Base-by-base conservation (phyloP, 2,329 filamentous ascomycete genomes). In the Trichophyton benhamiae region DNA sequence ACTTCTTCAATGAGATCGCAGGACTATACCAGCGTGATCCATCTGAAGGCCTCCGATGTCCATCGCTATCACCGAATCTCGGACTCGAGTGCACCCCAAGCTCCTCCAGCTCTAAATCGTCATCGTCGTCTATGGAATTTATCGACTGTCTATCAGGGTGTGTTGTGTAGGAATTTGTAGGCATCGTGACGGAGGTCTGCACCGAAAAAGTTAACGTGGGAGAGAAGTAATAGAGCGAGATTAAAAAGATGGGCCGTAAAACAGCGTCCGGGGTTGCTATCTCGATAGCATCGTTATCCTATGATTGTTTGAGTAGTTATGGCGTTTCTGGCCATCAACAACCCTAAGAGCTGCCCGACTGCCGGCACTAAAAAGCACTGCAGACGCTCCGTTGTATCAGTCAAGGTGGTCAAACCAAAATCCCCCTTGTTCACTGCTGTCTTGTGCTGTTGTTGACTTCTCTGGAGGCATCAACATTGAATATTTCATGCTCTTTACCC, bases 1-100 rank as follows among this genome's bases (percentile, higher is more conserved):
- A 68, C 65, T 81, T 84, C 57, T 74, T 72, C 41, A 78, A 63
- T 2, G 76, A 75, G 59, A 78, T 77, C 9, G 72, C 73, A n/a
- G 74, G 71, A 20, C 71, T 72, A 67, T 72, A 72, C 42, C 68
- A 59, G 27, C 48, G 62, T 41, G 49, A 53, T 65, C 60, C 66
- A 63, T 62, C 67, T 66, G 52, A 64, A 49, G 38, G 6, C 36
- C 41, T 53, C 53, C n/a, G 42, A 33, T 46, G 48, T 15, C 42
- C 20, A 72, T 13, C 61, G 36, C 41, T 69, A 66, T 25, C 62
- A 25, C 71, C 66, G 58, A 66, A 59, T 15, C 64, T 62, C 38
- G 70, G 61, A 17, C 59, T 60, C 15, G 63, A 59, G 0, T 69
- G 68, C n/a, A 75, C 75, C 62, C 78, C 76, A 30, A 78, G 70